Base-by-base conservation (phyloP, 2,329 filamentous ascomycete species). In the Aspergillus chevalieri region DNA sequence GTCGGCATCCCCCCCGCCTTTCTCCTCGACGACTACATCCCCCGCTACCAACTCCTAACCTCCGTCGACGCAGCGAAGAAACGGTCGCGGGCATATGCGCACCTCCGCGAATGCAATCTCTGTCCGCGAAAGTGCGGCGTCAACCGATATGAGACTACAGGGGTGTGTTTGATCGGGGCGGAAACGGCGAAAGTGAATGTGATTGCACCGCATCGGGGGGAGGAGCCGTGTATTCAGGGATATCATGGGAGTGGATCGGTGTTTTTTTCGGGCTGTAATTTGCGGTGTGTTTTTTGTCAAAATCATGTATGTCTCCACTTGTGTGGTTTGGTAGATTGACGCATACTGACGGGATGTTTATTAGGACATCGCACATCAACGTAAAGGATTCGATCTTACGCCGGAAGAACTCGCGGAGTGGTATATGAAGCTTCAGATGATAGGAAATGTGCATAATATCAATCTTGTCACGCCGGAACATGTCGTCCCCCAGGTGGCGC, bases 381-480 rank as follows among this genome's bases (percentile, higher is more conserved):
- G 82, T n/a, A 89, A 89, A 43, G 88, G 89, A 1, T 86, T 89
- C 69, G 85, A 91, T 57, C 72, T 93, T 26, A 86, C 84, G 0
- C 86, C 87, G 0, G 86, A 91, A 65, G 80, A 90, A 63, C 78
- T 95, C 4, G 89, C 79, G 4, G 83, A 86, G 47, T 93, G 89
- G 89, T 91, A 86, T 68, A 60, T 93, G 50, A 93, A 93, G 70
- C 73, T 94, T 41, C 88, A 93, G 65, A 77, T 87, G 24, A 78
- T 88, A 2, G 89, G 87, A n/a, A 73, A 78, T 7, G 86, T 89
- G n/a, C 88, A 94, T 72, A 93, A 93, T 65, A 91, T 94, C 75
- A 93, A 95, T 66, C 80, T 92, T 19, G 80, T 94, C 50, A 94
- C 88, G 0, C 88, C 89, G 0, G 89, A 94, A 64, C 89, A 94